A percentile compares a stretch with the other conserved stretches of the same genome.
phyloP scores from a whole-genome alignment of 176 grass and related monocot genomes.

The Saccharum officinarum region DNA sequence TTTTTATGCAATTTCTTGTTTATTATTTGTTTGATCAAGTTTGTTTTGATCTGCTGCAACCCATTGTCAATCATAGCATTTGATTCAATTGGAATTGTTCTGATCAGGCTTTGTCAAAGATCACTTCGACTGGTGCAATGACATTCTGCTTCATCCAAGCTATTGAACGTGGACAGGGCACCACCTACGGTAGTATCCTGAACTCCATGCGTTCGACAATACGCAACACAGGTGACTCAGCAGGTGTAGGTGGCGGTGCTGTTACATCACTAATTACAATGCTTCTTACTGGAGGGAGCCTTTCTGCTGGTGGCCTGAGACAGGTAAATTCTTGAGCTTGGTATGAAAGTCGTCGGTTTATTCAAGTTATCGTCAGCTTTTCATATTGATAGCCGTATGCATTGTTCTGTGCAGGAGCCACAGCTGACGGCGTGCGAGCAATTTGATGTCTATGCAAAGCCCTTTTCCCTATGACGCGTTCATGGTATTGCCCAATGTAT shows the following conservation, averaged over 20 bases:
- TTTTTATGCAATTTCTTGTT: background rate
- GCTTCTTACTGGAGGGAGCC: conserved; percentile 75
- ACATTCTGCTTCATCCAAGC: conserved; percentile 99
- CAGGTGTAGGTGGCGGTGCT: conserved; percentile 48
- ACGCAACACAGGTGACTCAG: conserved; percentile 57
- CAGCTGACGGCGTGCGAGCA: conserved; percentile 62
- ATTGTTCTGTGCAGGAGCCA: conserved; percentile 64
- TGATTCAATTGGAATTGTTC: conserved; percentile 26
- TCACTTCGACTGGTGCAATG: conserved; percentile 97
- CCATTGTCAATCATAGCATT: background rate
- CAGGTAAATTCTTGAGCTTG: conserved; percentile 60
- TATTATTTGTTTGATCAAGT: background rate
- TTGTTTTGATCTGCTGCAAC: background rate
- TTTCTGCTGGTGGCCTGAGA: conserved; percentile 53
- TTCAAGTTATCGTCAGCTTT: background rate
- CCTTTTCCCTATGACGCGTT: conserved; percentile 68
- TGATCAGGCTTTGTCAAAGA: conserved; percentile 81
- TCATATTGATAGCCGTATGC: conserved; percentile 19
- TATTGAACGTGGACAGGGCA: conserved; percentile 66
- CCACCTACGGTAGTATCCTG: conserved; percentile 91
- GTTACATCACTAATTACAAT: conserved; percentile 79
- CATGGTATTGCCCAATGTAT: background rate
- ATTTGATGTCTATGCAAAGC: conserved; percentile 92
- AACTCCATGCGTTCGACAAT: conserved; percentile 84
- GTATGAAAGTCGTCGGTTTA: background rate